Conservation (phyloP, 345 rosid genomes). For the Syzygium oleosum region DNA sequence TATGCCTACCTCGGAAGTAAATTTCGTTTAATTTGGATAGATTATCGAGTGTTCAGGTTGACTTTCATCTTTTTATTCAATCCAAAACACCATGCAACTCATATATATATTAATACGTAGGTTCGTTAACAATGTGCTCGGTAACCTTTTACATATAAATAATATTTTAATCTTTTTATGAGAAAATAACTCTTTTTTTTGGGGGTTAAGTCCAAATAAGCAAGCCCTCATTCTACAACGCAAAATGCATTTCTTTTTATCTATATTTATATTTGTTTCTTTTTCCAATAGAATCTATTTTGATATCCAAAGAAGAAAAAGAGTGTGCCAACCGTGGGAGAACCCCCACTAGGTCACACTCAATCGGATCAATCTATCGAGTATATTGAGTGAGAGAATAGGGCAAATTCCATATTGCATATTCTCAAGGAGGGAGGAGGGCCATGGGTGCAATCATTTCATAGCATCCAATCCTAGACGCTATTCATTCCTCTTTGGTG, state of each 20-base stretch:
- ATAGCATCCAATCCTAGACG: not conserved
- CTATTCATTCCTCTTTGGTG: not conserved
- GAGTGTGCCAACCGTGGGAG: not conserved
- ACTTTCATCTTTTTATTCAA: not conserved
- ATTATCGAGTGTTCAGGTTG: not conserved
- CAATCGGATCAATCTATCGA: not conserved
- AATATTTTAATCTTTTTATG: too few species aligned
- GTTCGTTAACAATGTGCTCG: not conserved
- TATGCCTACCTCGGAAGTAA: not conserved
- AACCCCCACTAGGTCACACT: not conserved
- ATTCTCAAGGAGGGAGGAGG: not conserved
- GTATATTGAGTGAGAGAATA: not conserved
- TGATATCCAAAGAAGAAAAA: not conserved
- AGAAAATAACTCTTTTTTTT: not conserved
- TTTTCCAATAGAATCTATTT: not conserved
- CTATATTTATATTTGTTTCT: too few species aligned
- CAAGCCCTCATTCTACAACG: not conserved
- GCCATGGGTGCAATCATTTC: not conserved
- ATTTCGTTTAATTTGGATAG: not conserved
- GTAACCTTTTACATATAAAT: too few species aligned
- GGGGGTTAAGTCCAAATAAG: not conserved
- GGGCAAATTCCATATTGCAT: not conserved
- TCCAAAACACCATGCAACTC: not conserved
- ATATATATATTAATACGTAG: too few species aligned
- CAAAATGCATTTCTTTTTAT: not conserved